Percentiles rank a stretch among this genome's conserved stretches.
phyloP scores from a whole-genome alignment of 2,329 filamentous ascomycete species.

The Sclerotinia trifoliorum region DNA sequence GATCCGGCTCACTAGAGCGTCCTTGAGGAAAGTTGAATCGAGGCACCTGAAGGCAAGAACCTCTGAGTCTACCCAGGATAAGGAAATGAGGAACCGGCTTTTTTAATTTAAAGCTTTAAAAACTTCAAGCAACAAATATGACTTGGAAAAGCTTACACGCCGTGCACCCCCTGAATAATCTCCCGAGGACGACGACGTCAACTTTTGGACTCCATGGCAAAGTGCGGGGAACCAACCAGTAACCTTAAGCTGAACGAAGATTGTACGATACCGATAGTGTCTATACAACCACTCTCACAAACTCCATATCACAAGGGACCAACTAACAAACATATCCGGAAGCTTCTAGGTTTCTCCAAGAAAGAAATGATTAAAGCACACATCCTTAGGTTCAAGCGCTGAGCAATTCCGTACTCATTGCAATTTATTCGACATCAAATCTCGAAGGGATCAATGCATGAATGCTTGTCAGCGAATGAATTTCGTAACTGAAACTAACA shows the following conservation, averaged over 20 bases:
- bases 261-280: too few species aligned
- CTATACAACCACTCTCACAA: background rate
- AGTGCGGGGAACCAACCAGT: too few species aligned
- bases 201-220: too few species aligned
- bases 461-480: slow-evolving; percentile 11
- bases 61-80: background rate
- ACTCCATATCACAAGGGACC: background rate
- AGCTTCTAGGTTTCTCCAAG: background rate
- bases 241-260: too few species aligned
- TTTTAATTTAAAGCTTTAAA: too few species aligned
- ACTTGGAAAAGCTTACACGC: too few species aligned
- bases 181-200: too few species aligned
- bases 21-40: background rate
- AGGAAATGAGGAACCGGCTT: background rate
- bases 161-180: too few species aligned
- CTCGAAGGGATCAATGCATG: background rate
- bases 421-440: slow-evolving; percentile 1
- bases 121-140: too few species aligned
- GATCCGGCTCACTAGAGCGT: background rate
- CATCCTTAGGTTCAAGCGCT: too few species aligned
- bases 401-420: background rate
- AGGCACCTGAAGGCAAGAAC: background rate
- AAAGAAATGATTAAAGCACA: background rate
- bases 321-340: background rate
- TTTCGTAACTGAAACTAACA: slow-evolving; percentile 13